A percentile compares a stretch with the other conserved stretches of the same genome.
Conservation (phyloP, 2,329 filamentous ascomycete species). For the Cladosporium colombiae region DNA sequence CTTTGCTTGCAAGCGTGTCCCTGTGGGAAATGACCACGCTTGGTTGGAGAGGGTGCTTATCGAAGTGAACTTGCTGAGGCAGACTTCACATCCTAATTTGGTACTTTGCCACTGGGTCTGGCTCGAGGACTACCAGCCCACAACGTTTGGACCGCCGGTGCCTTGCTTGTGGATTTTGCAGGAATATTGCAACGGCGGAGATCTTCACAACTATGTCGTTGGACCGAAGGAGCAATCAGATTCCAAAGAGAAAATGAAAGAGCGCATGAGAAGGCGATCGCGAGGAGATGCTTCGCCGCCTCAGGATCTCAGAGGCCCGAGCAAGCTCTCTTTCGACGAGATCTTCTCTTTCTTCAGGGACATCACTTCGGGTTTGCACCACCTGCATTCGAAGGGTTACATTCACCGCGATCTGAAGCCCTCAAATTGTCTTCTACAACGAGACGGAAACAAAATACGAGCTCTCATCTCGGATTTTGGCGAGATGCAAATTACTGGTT, state of each 20-base stretch:
- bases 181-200: conserved; percentile 94
- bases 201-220: conserved; percentile 85
- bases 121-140: conserved; percentile 86
- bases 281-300: conserved; percentile 71
- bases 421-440: conserved; percentile 88
- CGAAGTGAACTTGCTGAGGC: conserved; percentile 89
- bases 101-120: conserved; percentile 97
- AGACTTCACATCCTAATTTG: conserved; percentile 88
- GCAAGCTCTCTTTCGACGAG: conserved; percentile 74
- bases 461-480: conserved; percentile 98
- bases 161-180: conserved; percentile 96
- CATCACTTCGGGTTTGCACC: conserved; percentile 86
- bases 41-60: conserved; percentile 94
- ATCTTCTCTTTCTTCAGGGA: conserved; percentile 97
- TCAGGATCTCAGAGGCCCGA: conserved; percentile 52
- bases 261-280: conserved; percentile 78
- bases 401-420: conserved; percentile 96
- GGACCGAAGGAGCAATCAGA: conserved; percentile 67
- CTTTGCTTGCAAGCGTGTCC: conserved; percentile 96
- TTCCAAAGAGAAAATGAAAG: conserved; percentile 79
- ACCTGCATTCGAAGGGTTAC: conserved; percentile 87
- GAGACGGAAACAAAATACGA: conserved; percentile 63
- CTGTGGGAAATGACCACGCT: conserved; percentile 86
- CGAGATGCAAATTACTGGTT: conserved; percentile 85
- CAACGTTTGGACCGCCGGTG: conserved; percentile 82